These are phyloP conservation scores for Tricholoma matsutake DNA, from an alignment of 768 basidiomycete species.

Conservation along the genomic window DNA sequence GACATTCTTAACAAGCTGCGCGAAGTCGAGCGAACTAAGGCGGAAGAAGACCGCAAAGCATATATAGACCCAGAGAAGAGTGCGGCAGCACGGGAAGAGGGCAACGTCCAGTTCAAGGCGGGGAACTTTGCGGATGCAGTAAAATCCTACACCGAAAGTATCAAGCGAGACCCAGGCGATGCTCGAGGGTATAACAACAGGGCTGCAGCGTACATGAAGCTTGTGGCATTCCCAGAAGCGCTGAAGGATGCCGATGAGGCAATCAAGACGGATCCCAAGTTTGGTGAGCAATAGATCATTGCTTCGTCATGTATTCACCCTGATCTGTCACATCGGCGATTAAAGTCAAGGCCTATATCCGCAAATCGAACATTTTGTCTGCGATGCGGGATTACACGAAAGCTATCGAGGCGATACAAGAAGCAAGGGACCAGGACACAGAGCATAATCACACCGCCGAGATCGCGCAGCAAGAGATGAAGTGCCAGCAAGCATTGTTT, in stretches of 20 bases:
- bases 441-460: slow-evolving; percentile 81
- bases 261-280: slow-evolving; percentile 84
- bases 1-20: slow-evolving; percentile 89
- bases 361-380: slow-evolving; percentile 82
- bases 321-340: not conserved
- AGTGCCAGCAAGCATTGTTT: slow-evolving; percentile 77
- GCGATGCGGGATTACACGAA: slow-evolving; percentile 91
- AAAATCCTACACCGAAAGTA: slow-evolving; percentile 90
- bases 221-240: slow-evolving; percentile 90
- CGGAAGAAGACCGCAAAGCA: slow-evolving; percentile 72
- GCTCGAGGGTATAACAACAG: slow-evolving; percentile 96
- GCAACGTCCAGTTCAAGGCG: slow-evolving; percentile 86
- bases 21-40: slow-evolving; percentile 73
- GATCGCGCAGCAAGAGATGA: slow-evolving; percentile 76
- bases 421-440: slow-evolving; percentile 74
- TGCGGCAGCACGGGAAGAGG: slow-evolving; percentile 83
- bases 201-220: slow-evolving; percentile 96
- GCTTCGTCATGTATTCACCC: not conserved
- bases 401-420: slow-evolving; percentile 80
- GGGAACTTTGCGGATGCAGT: slow-evolving; percentile 93
- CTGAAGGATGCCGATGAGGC: slow-evolving; percentile 95
- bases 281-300: slow-evolving; percentile 47
- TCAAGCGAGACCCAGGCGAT: slow-evolving; percentile 91
- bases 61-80: slow-evolving; percentile 88
- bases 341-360: slow-evolving; percentile 90